Percentiles rank a stretch among this genome's conserved stretches.
These are phyloP conservation scores for Suillus americanus DNA, from an alignment of 768 basidiomycete species.

Conservation along the genomic window DNA sequence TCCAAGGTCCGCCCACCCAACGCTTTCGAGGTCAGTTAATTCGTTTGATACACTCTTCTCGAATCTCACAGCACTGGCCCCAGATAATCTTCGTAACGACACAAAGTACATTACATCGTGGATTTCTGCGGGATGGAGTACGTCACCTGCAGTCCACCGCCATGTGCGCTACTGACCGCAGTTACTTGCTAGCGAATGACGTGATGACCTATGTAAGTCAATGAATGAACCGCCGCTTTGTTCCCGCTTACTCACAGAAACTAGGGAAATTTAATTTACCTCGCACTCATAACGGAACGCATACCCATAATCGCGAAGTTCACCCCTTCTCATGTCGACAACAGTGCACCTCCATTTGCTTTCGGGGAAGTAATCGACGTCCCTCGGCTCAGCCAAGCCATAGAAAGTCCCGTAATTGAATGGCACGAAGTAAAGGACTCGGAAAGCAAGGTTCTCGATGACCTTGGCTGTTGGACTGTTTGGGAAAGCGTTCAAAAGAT, in stretches of 20 bases:
- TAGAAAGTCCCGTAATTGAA: conserved; percentile 53
- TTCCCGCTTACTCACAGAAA: conserved; percentile 27
- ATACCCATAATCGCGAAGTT: conserved; percentile 61
- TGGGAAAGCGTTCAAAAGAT: conserved; percentile 21
- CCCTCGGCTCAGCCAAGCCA: conserved; percentile 42
- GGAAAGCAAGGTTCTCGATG: conserved; percentile 34
- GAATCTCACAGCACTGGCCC: not conserved
- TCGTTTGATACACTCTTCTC: not conserved
- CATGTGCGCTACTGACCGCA: not conserved
- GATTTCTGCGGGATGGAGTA: conserved; percentile 79
- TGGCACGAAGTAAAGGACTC: conserved; percentile 63
- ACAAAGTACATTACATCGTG: conserved; percentile 70
- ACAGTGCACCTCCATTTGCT: conserved; percentile 46
- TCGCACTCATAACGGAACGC: conserved; percentile 56
- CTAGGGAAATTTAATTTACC: conserved; percentile 58
- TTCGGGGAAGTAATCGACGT: conserved; percentile 66
- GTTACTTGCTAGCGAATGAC: conserved; percentile 57
- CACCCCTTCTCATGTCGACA: conserved; percentile 55
- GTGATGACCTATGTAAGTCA: conserved; percentile 66
- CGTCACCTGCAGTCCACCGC: conserved; percentile 23
- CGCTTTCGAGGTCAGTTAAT: conserved; percentile 51
- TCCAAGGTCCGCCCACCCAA: conserved; percentile 51
- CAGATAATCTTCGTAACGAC: conserved; percentile 64
- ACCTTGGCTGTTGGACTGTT: conserved; percentile 22
- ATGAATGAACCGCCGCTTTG: not conserved